Conservation (phyloP, 108 stramenopile species). For the Tribonema minus region DNA sequence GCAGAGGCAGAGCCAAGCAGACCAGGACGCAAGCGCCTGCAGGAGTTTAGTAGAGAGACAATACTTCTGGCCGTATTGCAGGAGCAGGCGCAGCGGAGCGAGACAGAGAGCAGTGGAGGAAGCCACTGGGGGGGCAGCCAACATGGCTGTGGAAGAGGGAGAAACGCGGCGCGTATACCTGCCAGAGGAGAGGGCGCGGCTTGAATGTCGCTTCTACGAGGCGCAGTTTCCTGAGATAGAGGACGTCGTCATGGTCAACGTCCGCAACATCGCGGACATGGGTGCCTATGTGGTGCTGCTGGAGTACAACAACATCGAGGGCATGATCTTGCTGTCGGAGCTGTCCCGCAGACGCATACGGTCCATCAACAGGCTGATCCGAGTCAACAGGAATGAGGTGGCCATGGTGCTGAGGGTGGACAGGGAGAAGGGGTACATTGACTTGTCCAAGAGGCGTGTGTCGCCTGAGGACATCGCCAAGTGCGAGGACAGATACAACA, state of each 20-base stretch:
- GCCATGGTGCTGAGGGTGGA: slow-evolving; percentile 98
- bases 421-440: slow-evolving; percentile 98
- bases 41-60: too few relatives aligned
- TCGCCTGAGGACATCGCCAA: slow-evolving; percentile 93
- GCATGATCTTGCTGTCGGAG: slow-evolving; percentile 95
- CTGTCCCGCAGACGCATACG: slow-evolving; percentile 94
- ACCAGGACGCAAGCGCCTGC: too few relatives aligned
- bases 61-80: too few relatives aligned
- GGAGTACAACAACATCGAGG: slow-evolving; percentile 96
- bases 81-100: too few relatives aligned
- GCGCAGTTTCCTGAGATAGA: slow-evolving; percentile 93
- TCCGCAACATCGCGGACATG: slow-evolving; percentile 96
- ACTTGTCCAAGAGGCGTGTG: slow-evolving; percentile 94
- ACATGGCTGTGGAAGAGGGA: slow-evolving; percentile 31
- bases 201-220: slow-evolving; percentile 96
- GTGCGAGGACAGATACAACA: slow-evolving; percentile 85
- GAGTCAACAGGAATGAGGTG: slow-evolving; percentile 95
- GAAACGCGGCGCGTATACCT: slow-evolving; percentile 27
- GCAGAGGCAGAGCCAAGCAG: too few relatives aligned
- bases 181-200: slow-evolving; percentile 55
- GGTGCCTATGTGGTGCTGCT: slow-evolving; percentile 96
- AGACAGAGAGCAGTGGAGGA: too few relatives aligned
- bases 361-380: slow-evolving; percentile 97
- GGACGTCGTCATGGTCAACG: slow-evolving; percentile 59
- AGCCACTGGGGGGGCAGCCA: too few relatives aligned